A percentile compares a stretch with the other conserved stretches of the same genome.
phyloP scores from a whole-genome alignment of 495 filamentous ascomycete genomes.

The Tuber microsphaerosporum region DNA sequence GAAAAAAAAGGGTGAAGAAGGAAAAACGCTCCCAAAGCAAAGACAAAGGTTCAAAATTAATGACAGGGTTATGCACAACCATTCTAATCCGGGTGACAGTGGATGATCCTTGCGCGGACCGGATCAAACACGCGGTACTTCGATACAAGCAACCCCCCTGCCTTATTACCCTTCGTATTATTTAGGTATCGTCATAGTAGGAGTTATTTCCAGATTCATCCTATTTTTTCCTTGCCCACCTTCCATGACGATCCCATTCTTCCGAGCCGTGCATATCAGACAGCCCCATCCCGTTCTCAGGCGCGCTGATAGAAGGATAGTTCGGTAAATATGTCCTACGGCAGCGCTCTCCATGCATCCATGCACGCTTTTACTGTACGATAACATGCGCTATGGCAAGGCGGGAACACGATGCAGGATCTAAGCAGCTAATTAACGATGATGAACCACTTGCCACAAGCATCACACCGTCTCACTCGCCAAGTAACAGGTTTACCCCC shows the following conservation, averaged over 20 bases:
- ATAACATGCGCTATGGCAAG: not conserved
- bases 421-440: not conserved
- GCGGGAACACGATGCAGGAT: not conserved
- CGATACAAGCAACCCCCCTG: not conserved
- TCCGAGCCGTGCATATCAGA: not conserved
- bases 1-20: not conserved
- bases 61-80: not conserved
- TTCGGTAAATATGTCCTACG: not conserved
- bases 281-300: not conserved
- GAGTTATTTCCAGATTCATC: not conserved
- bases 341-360: not conserved
- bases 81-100: slow-evolving; percentile 1
- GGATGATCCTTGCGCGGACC: not conserved
- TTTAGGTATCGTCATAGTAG: not conserved
- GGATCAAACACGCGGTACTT: not conserved
- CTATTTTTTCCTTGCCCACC: not conserved
- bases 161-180: not conserved
- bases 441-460: not conserved
- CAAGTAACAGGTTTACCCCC: not conserved
- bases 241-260: not conserved
- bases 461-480: not conserved
- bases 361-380: not conserved
- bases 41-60: not conserved
- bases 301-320: not conserved
- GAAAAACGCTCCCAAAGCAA: not conserved